Base-by-base conservation (phyloP, 2,329 filamentous ascomycete species). In the Aspergillus tubingensis region DNA sequence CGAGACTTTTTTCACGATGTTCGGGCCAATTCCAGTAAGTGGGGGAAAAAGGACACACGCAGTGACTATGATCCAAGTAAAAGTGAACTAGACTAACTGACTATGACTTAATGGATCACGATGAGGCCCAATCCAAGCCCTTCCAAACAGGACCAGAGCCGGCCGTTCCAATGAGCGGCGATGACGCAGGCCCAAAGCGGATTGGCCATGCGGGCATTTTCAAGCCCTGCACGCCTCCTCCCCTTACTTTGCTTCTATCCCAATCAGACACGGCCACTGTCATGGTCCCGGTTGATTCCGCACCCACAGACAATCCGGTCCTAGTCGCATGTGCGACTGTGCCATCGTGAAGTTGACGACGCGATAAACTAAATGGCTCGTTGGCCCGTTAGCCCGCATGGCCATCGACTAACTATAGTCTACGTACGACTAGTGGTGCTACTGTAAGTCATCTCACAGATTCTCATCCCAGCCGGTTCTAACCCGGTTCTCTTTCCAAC, bases 191-290 rank as follows among this genome's bases (percentile, higher is more conserved):
- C 47, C 47, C 25, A 30, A 50, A 30, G 25, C 23, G 47, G 47
- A 50, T 50, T 50, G 47, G 47, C 47, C 23, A 27, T 27, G 47
- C 47, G 47, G 47, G 47, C 25, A n/a, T 30, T 36, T 30, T 30
- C 47, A 50, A 27, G 47, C 23, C 10, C n/a, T 30, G 47, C 47
- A 50, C 25, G 47, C 23, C 47, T 30, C 23, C 47, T 30, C 25
- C 25, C 25, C 41, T 50, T 50, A 30, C 47, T 30, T 49, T 50
- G 15, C 25, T 17, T 11, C 23, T 17, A 32, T 55, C 41, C 53
- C 53, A 55, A 55, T 47, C 53, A 55, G 53, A 43, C 51, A 53
- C 51, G 53, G 53, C 39, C 53, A 21, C 23, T 21, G 17, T 27
- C 39, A 21, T 1, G 15, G 32, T 21, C 53, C 39, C 53, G 47